phyloP scores from a whole-genome alignment of 2,329 filamentous ascomycete species.

The Cyanodermella asteris region DNA sequence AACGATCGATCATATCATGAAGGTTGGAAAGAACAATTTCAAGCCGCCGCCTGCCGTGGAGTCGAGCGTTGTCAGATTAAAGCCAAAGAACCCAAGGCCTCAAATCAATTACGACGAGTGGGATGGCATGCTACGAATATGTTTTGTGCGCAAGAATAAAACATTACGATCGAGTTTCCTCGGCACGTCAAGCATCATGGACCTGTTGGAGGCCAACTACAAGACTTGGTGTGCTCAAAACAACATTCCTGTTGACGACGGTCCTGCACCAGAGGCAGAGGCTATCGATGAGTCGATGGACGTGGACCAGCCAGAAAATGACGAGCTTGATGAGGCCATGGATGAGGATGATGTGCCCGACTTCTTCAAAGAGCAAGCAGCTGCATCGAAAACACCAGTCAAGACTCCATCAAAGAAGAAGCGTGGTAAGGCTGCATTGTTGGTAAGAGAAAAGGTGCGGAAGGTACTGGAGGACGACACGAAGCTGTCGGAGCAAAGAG shows the following conservation, averaged over 20 bases:
- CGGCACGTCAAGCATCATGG: slow-evolving; percentile 57
- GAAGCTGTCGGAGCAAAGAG: slow-evolving; percentile 55
- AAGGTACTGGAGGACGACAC: slow-evolving; percentile 68
- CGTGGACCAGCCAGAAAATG: slow-evolving; percentile 8
- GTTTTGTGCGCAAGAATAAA: slow-evolving; percentile 78
- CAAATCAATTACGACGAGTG: slow-evolving; percentile 87
- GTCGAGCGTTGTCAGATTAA: slow-evolving; percentile 70
- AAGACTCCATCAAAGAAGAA: slow-evolving; percentile 48
- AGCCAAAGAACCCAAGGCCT: slow-evolving; percentile 66
- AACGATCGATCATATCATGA: slow-evolving; percentile 53
- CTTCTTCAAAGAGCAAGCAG: slow-evolving; percentile 51
- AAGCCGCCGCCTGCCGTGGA: slow-evolving; percentile 86
- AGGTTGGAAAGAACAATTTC: slow-evolving; percentile 93
- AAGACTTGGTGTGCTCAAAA: slow-evolving; percentile 77
- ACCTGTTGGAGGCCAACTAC: slow-evolving; percentile 73
- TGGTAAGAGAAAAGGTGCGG: slow-evolving; percentile 72
- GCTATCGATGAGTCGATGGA: slow-evolving; percentile 18
- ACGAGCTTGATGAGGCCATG: slow-evolving; percentile 17
- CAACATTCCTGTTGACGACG: slow-evolving; percentile 56
- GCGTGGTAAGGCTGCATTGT: slow-evolving; percentile 56
- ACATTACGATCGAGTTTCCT: slow-evolving; percentile 66
- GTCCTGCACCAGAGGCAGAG: slow-evolving; percentile 16
- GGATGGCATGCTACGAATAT: slow-evolving; percentile 68
- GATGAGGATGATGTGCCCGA: slow-evolving; percentile 49
- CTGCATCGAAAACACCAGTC: slow-evolving; percentile 17